These are phyloP conservation scores for Penicillium polonicum DNA, from an alignment of 2,329 filamentous ascomycete species.

Conservation along the genomic window DNA sequence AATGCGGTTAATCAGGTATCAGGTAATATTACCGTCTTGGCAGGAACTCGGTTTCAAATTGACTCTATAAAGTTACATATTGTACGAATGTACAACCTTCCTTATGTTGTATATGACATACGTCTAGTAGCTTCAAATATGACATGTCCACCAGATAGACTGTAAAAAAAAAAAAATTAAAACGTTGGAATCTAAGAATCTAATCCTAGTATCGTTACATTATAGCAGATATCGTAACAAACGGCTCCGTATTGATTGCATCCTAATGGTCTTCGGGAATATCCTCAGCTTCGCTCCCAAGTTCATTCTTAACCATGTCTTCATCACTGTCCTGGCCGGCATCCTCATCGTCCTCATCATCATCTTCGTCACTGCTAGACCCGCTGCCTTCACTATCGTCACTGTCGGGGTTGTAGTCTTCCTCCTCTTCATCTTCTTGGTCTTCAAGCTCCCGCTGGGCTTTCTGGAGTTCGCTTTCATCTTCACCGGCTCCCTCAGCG, in stretches of 20 bases:
- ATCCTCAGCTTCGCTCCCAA: constrained; percentile 47
- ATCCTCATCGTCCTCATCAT: constrained; percentile 30
- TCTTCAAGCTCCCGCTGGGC: constrained; percentile 55
- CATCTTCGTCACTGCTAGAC: constrained; percentile 43
- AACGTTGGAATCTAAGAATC: not conserved
- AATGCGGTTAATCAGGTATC: constrained; percentile 24
- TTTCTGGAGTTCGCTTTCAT: constrained; percentile 59
- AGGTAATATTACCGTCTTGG: constrained; percentile 25
- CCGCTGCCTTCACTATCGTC: constrained; percentile 51
- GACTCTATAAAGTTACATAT: constrained; percentile 7
- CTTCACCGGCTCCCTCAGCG: constrained; percentile 45
- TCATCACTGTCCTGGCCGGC: constrained; percentile 31
- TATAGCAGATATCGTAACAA: not conserved
- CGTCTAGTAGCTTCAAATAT: constrained; percentile 5
- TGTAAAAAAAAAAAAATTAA: too few species aligned
- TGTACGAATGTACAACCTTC: not conserved
- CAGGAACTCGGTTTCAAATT: constrained; percentile 6
- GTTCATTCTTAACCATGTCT: constrained; percentile 40
- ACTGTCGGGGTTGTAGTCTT: constrained; percentile 53
- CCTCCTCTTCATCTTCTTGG: constrained; percentile 50
- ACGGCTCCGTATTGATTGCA: not conserved
- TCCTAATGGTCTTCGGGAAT: constrained; percentile 31
- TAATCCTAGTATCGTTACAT: not conserved
- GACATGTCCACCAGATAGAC: constrained; percentile 24
- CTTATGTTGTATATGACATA: not conserved